Percentiles rank a stretch among this genome's conserved stretches.
Evolutionary conservation across 805 yeast species (phyloP).

Genomic region (Saccharomyces mikatae): DNA sequence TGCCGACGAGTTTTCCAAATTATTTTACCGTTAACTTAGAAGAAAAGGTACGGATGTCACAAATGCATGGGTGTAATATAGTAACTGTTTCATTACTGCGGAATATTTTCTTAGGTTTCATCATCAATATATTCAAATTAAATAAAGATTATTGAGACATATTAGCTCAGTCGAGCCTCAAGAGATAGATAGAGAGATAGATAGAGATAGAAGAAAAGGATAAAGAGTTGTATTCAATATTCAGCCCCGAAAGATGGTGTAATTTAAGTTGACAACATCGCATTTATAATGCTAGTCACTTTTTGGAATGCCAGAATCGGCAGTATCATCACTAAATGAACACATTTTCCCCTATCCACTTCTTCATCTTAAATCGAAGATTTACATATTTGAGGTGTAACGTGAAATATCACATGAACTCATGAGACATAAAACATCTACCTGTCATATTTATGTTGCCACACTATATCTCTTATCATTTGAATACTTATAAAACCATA

Average conservation of each 20-base stretch:
- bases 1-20: no score
- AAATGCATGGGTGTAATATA: neutral
- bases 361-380: neutral
- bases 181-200: no score
- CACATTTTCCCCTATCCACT: neutral
- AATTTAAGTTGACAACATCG: conserved; percentile 33
- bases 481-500: neutral
- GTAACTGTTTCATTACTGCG: no score
- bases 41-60: neutral
- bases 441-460: neutral
- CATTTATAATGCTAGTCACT: conserved; percentile 31
- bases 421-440: neutral
- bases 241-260: conserved; percentile 38
- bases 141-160: no score
- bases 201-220: neutral
- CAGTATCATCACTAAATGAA: conserved; percentile 29
- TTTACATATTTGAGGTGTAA: neutral
- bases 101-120: no score
- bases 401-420: neutral
- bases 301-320: conserved; percentile 25
- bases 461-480: neutral
- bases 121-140: no score
- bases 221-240: conserved; percentile 1
- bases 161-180: neutral
- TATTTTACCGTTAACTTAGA: no score